Evolutionary conservation across 2,329 filamentous ascomycete species (phyloP), one percentile per base, ranked within the genome.

Genomic region (Cladosporium colombiae): DNA sequence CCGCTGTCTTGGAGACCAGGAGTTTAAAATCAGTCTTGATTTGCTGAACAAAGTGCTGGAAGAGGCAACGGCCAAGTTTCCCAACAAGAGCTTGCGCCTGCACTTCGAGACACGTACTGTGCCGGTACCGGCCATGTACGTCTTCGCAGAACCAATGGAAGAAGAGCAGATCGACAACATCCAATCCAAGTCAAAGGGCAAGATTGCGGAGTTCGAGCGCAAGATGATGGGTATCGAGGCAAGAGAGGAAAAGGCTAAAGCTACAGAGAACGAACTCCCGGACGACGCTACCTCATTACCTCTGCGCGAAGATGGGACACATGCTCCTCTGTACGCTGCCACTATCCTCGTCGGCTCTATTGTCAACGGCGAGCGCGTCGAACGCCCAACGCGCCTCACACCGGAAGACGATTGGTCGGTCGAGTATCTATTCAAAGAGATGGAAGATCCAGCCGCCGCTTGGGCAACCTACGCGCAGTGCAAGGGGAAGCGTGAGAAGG

Each of bases 71-170:
- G 79, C 85, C 50, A 88, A 85, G 69, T 98, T 89, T 73, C 95
- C 95, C 0, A 83, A 89, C 52, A 83, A 86, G 66, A 73, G 70
- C 23, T 59, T 76, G 63, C 67, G 74, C 21, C 66, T 76, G 13
- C 72, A 74, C 46, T 76, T 76, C 85, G 91, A 66, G 81, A 85
- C 64, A 74, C 74, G 13, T 80, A 53, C 31, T 14, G 2, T 7
- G 8, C 58, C 56, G 23, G 65, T 70, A 46, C 67, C 70, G 10
- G 69, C 8, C 85, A 90, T 97, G 86, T 94, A 96, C 74, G 87
- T 98, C 62, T 96, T 97, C 74, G 93, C 89, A 16, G 90, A 96
- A 76, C 93, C 95, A 3, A 88, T 98, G 62, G 86, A 85, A 0
- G 85, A 91, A 5, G 84, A 88, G 5, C 84, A 92, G 62, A 91